Base-by-base conservation (phyloP, 1,284 basidiomycete species). In the Ustilago trichophora region DNA sequence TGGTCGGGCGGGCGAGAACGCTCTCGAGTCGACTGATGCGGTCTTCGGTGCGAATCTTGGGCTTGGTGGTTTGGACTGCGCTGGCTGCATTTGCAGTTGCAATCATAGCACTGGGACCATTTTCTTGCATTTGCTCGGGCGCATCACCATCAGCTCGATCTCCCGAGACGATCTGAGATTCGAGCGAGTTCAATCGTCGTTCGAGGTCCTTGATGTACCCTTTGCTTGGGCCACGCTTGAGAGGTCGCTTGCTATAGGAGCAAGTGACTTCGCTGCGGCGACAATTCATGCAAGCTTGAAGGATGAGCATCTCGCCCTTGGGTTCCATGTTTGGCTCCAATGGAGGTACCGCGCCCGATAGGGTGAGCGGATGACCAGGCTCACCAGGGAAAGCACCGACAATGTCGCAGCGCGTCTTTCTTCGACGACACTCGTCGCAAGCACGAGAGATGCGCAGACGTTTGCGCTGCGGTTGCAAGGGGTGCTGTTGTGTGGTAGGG, bases 141-240 rank as follows among this genome's bases (percentile, higher is more conserved):
- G 22, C 21, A 18, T 48, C 43, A 1, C 18, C 54, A 3, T 58
- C 54, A 4, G 31, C 19, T 13, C 27, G 19, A 10, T 58, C 62
- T 18, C 44, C 41, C 3, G 45, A 18, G 8, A 58, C 50, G 16
- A 57, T 50, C 46, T 68, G 59, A 4, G 64, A 65, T 37, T 75
- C 70, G 47, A 75, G 66, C 38, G 69, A 66, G 45, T 72, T 63
- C 41, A 75, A 56, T 13, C 72, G 63, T 22, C 60, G 37, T 26
- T 75, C 72, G 11, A 75, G 65, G 22, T 75, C 72, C 58, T 75
- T 75, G 51, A 75, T 73, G 38, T 75, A 75, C 10, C 70, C 72
- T 32, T 75, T 75, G 45, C 54, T 63, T 5, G 72, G 70, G 10
- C 69, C 70, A 13, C 72, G 59, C 42, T 75, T 75, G 42, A 65